Evolutionary conservation across 2,329 filamentous ascomycete genomes (phyloP), one percentile per base, ranked within the genome.

Genomic region (Penicillium sp.): DNA sequence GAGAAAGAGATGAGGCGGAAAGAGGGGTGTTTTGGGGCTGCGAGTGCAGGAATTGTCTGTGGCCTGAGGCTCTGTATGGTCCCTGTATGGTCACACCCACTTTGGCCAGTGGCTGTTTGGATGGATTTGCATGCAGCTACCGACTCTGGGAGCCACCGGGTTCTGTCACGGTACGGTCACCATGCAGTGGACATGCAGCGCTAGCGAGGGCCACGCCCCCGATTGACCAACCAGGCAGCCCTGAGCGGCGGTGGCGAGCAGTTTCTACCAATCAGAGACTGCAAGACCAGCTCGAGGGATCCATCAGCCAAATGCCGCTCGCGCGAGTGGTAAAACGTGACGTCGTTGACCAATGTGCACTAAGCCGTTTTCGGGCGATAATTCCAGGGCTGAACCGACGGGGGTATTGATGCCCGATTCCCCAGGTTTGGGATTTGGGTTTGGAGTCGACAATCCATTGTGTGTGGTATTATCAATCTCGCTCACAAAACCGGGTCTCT

Each of bases 1-100:
- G n/a, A n/a, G n/a, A n/a, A 54, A 45, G 45, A 50, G 47, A 39
- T 37, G 45, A 45, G 31, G 45, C 45, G 33, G 50, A 51, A 54
- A 54, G 51, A 51, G 59, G 60, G 59, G 58, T 48, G 47, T 50
- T 52, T 53, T 62, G 56, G 53, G 59, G 55, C 56, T 56, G 55
- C 57, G 54, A 48, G 41, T 33, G 32, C 25, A 27, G 39, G 51
- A 54, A 48, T 36, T 15, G 43, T 48, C 32, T n/a, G n/a, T n/a
- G n/a, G n/a, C n/a, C n/a, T n/a, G n/a, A n/a, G n/a, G n/a, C n/a
- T n/a, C 42, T 7, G 39, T 43, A 43, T 45, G 33, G 47, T 53
- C 32, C 36, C 9, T 15, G 33, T 43, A 41, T 2, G 27, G 48
- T 47, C 26, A 39, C 10, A 4, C 17, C 14, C 27, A 15, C n/a